Evolutionary conservation across 805 yeast genomes (phyloP), one percentile per base, ranked within the genome.

Genomic region (Kazachstania psychrophila): DNA sequence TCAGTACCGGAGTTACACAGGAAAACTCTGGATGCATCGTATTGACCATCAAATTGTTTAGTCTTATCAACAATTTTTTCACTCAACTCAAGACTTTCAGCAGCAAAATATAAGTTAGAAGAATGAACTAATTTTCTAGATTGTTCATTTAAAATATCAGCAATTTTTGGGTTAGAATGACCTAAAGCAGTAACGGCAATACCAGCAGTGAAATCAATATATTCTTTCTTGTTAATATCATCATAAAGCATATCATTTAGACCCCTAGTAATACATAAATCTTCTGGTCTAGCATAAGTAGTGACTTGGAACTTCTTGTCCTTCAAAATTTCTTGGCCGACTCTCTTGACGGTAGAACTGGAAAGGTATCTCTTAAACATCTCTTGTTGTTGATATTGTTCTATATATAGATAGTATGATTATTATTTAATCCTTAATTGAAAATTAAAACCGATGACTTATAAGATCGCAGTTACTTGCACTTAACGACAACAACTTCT

Each of bases 121-220:
- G 85, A 71, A 56, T 92, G 98, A 40, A 86, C 68, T 47, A 89
- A 65, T 8, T 77, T 77, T 23, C 58, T 56, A 1, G 87, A 75
- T 62, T 92, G 98, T 29, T 81, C 80, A 39, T 62, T 60, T 43
- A 87, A 57, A 42, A 92, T 73, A 37, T 79, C 65, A 6, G 94
- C 72, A 25, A 92, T 71, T 43, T 77, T 79, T 4, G 77, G 75
- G 49, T 92, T 72, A 18, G 87, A 67, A 55, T 92, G 97, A 2
- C 98, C 98, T 44, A 92, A 66, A 1, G 84, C 79, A n/a, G 95
- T 89, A 12, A 92, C 98, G 1, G 98, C 97, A 47, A 92, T 89
- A 36, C 98, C 98, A 2, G 96, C 87, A 1, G 89, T 79, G 61
- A 92, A 89, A 56, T 92, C 98, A 34, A 92, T 69, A 53, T 79